These are phyloP conservation scores for Basidioascus undulatus DNA, from an alignment of 768 basidiomycete species.

Conservation along the genomic window DNA sequence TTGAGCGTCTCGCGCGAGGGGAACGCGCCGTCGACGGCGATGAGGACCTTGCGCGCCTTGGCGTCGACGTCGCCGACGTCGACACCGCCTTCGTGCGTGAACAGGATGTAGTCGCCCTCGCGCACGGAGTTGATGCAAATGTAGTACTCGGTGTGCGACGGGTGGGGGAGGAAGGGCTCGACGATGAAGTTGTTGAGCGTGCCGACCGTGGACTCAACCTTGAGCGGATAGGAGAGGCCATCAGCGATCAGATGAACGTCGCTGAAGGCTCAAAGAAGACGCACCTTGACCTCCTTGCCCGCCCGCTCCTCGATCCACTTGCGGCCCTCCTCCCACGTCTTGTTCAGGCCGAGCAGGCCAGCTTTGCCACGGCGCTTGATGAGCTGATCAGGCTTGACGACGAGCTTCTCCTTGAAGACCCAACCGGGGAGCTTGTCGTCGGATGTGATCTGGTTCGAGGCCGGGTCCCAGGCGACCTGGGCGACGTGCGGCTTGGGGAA, in stretches of 20 bases:
- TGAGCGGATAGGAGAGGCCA: slow-evolving; percentile 2
- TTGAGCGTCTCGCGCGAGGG: slow-evolving; percentile 58
- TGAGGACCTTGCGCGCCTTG: slow-evolving; percentile 70
- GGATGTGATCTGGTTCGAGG: slow-evolving; percentile 33
- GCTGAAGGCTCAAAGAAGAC: slow-evolving; percentile 8
- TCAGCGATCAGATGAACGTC: not conserved
- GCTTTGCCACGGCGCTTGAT: slow-evolving; percentile 99
- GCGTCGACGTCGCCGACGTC: slow-evolving; percentile 96
- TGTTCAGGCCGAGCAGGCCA: slow-evolving; percentile 82
- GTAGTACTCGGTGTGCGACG: slow-evolving; percentile 83
- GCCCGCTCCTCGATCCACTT: slow-evolving; percentile 69
- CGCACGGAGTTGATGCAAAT: slow-evolving; percentile 92
- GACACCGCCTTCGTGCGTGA: slow-evolving; percentile 96
- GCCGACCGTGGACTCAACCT: slow-evolving; percentile 87
- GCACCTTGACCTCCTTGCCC: slow-evolving; percentile 73
- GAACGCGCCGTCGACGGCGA: slow-evolving; percentile 51
- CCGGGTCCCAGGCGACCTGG: slow-evolving; percentile 51
- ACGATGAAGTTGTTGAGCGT: slow-evolving; percentile 93
- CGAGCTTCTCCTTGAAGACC: slow-evolving; percentile 63
- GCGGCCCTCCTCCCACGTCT: slow-evolving; percentile 65
- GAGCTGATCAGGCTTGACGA: slow-evolving; percentile 91
- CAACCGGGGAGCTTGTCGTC: slow-evolving; percentile 44
- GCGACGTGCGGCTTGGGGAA: slow-evolving; percentile 53
- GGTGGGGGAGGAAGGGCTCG: slow-evolving; percentile 95
- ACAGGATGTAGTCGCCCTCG: slow-evolving; percentile 86